A percentile compares a stretch with the other conserved stretches of the same genome.
These are phyloP conservation scores for Cudoniella acicularis DNA, from an alignment of 495 filamentous ascomycete genomes.

Conservation along the genomic window DNA sequence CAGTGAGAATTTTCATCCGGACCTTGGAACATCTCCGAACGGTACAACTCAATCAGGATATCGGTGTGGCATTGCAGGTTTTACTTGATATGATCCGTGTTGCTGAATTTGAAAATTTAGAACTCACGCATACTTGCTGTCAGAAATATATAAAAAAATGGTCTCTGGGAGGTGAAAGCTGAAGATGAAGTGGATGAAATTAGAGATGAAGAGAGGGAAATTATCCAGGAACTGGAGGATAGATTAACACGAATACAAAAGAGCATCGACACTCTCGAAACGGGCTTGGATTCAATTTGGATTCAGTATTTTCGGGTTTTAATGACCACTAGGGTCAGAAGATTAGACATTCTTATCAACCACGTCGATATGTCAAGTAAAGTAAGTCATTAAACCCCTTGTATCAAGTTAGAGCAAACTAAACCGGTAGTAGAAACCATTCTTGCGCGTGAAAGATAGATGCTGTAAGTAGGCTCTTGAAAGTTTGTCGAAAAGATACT, in stretches of 20 bases:
- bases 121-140: constrained; percentile 8
- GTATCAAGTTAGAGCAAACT: too few relatives aligned
- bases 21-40: background rate
- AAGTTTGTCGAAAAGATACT: background rate
- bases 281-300: background rate
- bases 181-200: background rate
- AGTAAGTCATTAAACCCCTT: too few relatives aligned
- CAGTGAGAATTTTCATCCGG: background rate
- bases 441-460: background rate
- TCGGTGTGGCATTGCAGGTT: background rate
- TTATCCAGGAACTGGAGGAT: background rate
- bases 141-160: background rate
- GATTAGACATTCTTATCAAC: too few relatives aligned
- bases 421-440: too few relatives aligned
- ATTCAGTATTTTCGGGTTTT: too few relatives aligned
- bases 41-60: background rate
- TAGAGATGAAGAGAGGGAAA: background rate
- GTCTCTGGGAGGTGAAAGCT: background rate
- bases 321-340: too few relatives aligned
- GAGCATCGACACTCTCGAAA: background rate
- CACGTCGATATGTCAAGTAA: too few relatives aligned
- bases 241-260: background rate
- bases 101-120: constrained; percentile 4
- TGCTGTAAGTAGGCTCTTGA: background rate
- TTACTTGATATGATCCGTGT: background rate